phyloP scores from a whole-genome alignment of 2,329 filamentous ascomycete genomes.

The Helotiales sp. region DNA sequence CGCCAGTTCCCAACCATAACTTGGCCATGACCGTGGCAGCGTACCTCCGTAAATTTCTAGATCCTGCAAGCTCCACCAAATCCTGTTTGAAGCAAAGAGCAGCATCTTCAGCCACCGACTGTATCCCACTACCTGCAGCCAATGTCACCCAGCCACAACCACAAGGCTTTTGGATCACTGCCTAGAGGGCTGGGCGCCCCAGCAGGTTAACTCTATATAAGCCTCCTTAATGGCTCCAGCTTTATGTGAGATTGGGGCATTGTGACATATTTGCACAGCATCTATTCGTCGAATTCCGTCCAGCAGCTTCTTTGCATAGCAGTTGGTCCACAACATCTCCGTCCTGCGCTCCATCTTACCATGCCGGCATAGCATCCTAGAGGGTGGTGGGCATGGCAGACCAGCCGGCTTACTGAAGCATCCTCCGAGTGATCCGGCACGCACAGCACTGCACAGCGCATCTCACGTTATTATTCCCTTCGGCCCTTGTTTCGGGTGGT shows the following conservation, averaged over 20 bases:
- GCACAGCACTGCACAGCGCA: not conserved
- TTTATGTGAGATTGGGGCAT: slow-evolving; percentile 1
- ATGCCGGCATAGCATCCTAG: slow-evolving; percentile 2
- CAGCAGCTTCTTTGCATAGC: not conserved
- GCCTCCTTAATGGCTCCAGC: slow-evolving; percentile 4
- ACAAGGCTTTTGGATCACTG: not conserved
- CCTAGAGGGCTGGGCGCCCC: not conserved
- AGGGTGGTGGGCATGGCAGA: not conserved
- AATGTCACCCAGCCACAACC: slow-evolving; percentile 2
- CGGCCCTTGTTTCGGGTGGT: not conserved
- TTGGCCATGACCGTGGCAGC: too few relatives aligned
- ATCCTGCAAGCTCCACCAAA: not conserved
- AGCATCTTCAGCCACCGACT: not conserved
- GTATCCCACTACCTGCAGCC: not conserved
- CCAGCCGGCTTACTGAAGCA: slow-evolving; percentile 4
- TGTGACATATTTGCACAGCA: not conserved
- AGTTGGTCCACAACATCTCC: not conserved
- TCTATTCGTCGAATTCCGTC: not conserved
- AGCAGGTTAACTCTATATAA: slow-evolving; percentile 4
- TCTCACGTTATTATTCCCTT: not conserved
- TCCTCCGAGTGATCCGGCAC: slow-evolving; percentile 12
- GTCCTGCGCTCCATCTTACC: not conserved
- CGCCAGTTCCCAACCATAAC: not conserved
- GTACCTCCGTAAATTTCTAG: not conserved
- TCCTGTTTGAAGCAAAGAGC: not conserved